Conservation (phyloP, 2,329 filamentous ascomycete species). For the Colletotrichum shisoi region DNA sequence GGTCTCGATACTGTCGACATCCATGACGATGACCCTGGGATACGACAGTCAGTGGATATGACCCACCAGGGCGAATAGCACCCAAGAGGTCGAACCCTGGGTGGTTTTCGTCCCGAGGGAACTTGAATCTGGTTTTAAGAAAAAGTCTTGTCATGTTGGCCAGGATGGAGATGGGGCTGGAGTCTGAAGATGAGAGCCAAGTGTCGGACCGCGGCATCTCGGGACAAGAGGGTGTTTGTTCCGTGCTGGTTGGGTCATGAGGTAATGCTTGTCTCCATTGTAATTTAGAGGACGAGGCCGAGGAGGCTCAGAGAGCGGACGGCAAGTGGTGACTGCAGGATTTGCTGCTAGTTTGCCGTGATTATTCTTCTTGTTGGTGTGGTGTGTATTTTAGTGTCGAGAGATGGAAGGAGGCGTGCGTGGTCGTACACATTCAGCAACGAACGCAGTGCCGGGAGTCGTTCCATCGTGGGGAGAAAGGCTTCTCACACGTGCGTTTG, state of each 20-base stretch:
- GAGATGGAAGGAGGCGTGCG: slow-evolving; percentile 4
- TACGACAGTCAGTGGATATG: slow-evolving; percentile 24
- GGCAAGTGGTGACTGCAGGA: background rate
- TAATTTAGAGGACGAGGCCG: background rate
- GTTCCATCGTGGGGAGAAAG: slow-evolving; percentile 6
- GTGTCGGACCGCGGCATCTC: slow-evolving; percentile 27
- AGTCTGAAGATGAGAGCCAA: slow-evolving; percentile 10
- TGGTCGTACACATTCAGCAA: background rate
- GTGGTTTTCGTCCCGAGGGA: slow-evolving; percentile 20
- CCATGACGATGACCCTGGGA: slow-evolving; percentile 16
- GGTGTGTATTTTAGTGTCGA: background rate
- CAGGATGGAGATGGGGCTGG: slow-evolving; percentile 2
- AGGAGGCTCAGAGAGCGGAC: too few relatives aligned
- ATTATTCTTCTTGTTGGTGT: background rate
- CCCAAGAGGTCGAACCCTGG: slow-evolving; percentile 4
- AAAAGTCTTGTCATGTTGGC: slow-evolving; percentile 22
- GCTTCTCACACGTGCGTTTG: slow-evolving; percentile 15
- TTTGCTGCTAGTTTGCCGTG: background rate
- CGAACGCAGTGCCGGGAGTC: background rate
- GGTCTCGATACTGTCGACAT: slow-evolving; percentile 20
- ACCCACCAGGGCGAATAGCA: slow-evolving; percentile 20
- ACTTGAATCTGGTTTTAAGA: slow-evolving; percentile 14
- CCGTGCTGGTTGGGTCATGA: background rate
- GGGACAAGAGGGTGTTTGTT: slow-evolving; percentile 1
- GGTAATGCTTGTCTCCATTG: background rate